These are phyloP conservation scores for Pichia sp. DNA, from an alignment of 1,139 yeast species.

Conservation along the genomic window DNA sequence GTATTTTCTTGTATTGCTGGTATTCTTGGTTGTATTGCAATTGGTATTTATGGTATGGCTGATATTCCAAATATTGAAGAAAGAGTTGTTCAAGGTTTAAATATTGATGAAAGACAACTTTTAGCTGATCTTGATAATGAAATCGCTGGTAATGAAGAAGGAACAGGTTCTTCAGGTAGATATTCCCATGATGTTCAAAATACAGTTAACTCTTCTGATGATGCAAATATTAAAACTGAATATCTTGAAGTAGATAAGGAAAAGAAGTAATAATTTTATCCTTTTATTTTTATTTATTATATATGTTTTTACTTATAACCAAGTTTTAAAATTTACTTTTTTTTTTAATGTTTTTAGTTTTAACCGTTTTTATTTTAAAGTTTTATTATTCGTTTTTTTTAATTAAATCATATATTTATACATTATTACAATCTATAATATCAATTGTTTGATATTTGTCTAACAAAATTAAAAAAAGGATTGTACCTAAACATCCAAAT, in stretches of 20 bases:
- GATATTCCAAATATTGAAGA: slow-evolving; percentile 59
- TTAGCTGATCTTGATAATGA: slow-evolving; percentile 16
- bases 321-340: not conserved
- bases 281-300: not conserved
- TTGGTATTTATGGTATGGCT: slow-evolving; percentile 75
- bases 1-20: slow-evolving; percentile 76
- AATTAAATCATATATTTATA: not conserved
- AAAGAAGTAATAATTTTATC: not conserved
- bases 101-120: slow-evolving; percentile 32
- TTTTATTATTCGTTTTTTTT: not conserved
- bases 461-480: slow-evolving; percentile 34
- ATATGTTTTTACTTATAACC: not conserved
- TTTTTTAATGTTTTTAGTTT: too few relatives aligned
- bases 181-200: slow-evolving; percentile 13
- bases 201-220: slow-evolving; percentile 11
- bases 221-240: slow-evolving; percentile 11
- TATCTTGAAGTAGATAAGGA: slow-evolving; percentile 2
- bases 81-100: slow-evolving; percentile 45
- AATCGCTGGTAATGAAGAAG: slow-evolving; percentile 9
- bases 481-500: slow-evolving; percentile 46
- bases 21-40: slow-evolving; percentile 66
- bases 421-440: too few relatives aligned
- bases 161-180: slow-evolving; percentile 14
- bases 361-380: too few relatives aligned
- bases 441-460: slow-evolving; percentile 8